These are phyloP conservation scores for Emmonsiellopsis sp. DNA, from an alignment of 2,329 filamentous ascomycete species.

Conservation along the genomic window DNA sequence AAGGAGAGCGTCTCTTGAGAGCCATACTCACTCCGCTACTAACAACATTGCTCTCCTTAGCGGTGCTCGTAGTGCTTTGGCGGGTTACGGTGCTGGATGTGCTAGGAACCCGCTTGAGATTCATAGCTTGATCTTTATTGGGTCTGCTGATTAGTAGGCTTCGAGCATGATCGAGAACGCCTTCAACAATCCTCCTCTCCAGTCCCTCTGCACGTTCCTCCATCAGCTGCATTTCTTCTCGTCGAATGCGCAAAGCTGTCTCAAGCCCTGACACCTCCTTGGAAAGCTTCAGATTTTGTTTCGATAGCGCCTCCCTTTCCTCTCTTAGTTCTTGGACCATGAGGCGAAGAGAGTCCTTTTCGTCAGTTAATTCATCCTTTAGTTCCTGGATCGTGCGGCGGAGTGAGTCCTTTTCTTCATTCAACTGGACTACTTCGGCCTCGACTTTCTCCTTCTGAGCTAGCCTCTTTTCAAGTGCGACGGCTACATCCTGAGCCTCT, in stretches of 20 bases:
- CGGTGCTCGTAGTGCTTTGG: slow-evolving; percentile 23
- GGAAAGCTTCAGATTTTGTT: slow-evolving; percentile 68
- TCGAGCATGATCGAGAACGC: slow-evolving; percentile 91
- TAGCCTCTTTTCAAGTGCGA: slow-evolving; percentile 69
- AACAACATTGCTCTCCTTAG: slow-evolving; percentile 28
- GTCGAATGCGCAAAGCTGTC: slow-evolving; percentile 77
- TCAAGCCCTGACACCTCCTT: slow-evolving; percentile 86
- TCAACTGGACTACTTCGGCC: slow-evolving; percentile 39
- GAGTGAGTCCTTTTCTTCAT: slow-evolving; percentile 54
- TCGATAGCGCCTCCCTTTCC: slow-evolving; percentile 57
- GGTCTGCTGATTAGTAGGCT: slow-evolving; percentile 63
- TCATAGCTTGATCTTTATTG: slow-evolving; percentile 46
- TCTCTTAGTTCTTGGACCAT: slow-evolving; percentile 41
- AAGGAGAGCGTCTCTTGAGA: slow-evolving; percentile 41
- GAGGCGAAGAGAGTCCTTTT: slow-evolving; percentile 53
- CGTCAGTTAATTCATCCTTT: slow-evolving; percentile 34
- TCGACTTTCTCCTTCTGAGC: slow-evolving; percentile 56
- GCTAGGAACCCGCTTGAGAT: slow-evolving; percentile 42
- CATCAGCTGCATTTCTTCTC: slow-evolving; percentile 86
- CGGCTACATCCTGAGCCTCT: slow-evolving; percentile 66
- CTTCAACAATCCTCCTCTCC: slow-evolving; percentile 86
- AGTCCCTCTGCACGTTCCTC: slow-evolving; percentile 78
- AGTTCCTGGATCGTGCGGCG: slow-evolving; percentile 45
- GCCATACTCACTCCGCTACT: slow-evolving; percentile 38
- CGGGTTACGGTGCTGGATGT: slow-evolving; percentile 33